Evolutionary conservation across 305 asterid species (phyloP).

Genomic region (Salvia sclarea): DNA sequence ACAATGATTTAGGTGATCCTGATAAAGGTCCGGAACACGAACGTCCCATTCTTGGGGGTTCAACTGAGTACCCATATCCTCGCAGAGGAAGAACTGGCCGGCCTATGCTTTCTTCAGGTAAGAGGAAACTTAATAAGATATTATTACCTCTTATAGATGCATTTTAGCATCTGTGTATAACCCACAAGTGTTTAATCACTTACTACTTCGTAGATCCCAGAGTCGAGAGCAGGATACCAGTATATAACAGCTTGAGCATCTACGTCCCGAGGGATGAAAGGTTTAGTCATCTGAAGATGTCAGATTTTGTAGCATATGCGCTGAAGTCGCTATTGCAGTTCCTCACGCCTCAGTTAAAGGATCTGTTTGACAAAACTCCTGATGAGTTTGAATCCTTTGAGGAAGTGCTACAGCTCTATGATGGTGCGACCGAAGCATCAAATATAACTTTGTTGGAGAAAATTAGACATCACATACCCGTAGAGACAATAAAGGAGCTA

Average conservation of each 20-base stretch:
- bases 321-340: constrained; percentile 64
- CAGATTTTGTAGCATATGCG: constrained; percentile 70
- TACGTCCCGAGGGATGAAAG: constrained; percentile 84
- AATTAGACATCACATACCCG: constrained; percentile 48
- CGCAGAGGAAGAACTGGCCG: constrained; percentile 88
- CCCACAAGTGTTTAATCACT: background rate
- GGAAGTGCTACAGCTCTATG: constrained; percentile 63
- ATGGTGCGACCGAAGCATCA: constrained; percentile 48
- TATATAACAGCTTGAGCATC: constrained; percentile 52
- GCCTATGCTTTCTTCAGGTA: constrained; percentile 52
- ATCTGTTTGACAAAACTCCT: constrained; percentile 52
- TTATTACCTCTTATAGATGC: background rate
- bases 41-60: constrained; percentile 63
- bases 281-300: constrained; percentile 75
- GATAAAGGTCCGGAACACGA: constrained; percentile 54
- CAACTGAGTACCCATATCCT: constrained; percentile 65
- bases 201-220: constrained; percentile 55
- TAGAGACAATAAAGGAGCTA: constrained; percentile 59
- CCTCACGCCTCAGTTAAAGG: constrained; percentile 61
- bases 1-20: constrained; percentile 69
- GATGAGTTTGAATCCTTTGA: constrained; percentile 66
- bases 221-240: constrained; percentile 60
- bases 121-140: background rate
- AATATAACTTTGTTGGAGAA: constrained; percentile 42
- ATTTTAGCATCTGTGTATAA: background rate